A percentile compares a stretch with the other conserved stretches of the same genome.
Conservation (phyloP, 345 rosid genomes). For the Hibiscus mutabilis region DNA sequence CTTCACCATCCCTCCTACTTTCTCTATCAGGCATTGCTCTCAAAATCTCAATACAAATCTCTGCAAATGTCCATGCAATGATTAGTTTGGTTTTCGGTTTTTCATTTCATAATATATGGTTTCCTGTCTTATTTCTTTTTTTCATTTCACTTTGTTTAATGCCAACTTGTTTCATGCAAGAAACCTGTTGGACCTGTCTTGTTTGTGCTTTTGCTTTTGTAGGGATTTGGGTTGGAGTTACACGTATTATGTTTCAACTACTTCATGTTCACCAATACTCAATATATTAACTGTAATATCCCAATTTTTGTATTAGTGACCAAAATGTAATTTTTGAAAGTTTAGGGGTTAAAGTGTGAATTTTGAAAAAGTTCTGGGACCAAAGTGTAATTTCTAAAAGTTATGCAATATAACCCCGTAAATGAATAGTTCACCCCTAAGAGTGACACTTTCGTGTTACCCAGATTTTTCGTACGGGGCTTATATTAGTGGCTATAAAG, state of each 20-base stretch:
- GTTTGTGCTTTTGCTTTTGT: conserved; percentile 10
- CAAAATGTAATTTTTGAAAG: too few species aligned
- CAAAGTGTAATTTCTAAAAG: too few species aligned
- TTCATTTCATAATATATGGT: background rate
- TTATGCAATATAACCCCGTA: too few species aligned
- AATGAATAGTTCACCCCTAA: too few species aligned
- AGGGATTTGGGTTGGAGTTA: background rate
- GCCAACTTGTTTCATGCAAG: conserved; percentile 2
- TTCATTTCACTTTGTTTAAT: background rate
- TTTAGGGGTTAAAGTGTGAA: too few species aligned
- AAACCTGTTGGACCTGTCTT: background rate
- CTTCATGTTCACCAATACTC: background rate
- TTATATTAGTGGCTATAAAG: too few species aligned
- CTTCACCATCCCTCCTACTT: conserved; percentile 27
- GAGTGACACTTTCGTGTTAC: too few species aligned
- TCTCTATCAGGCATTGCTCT: conserved; percentile 53
- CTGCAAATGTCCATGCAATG: background rate
- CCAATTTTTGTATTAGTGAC: too few species aligned
- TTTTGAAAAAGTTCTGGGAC: too few species aligned
- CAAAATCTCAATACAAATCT: background rate
- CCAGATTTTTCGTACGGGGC: too few species aligned
- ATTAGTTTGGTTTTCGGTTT: background rate
- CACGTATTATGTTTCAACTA: background rate
- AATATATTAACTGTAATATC: too few species aligned
- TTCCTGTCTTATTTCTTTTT: background rate